phyloP scores from a whole-genome alignment of 768 basidiomycete genomes.

The Rhizopogon rudus region DNA sequence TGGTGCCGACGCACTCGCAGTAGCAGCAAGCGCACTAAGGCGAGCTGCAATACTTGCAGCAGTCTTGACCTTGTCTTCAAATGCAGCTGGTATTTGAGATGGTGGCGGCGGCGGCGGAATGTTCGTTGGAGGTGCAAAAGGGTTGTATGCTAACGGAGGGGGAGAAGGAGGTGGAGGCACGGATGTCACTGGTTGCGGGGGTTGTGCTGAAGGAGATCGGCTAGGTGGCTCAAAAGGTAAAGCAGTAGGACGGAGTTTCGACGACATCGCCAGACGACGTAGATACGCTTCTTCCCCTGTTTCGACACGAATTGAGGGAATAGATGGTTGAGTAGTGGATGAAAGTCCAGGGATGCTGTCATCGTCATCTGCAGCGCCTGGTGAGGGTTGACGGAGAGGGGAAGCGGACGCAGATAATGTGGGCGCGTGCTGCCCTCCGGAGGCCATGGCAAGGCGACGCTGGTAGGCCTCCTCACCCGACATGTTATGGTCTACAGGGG shows the following conservation, averaged over 20 bases:
- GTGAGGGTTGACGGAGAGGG: conserved; percentile 18
- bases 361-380: conserved; percentile 14
- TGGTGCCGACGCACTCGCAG: conserved; percentile 19
- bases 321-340: neutral
- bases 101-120: conserved; percentile 51
- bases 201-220: conserved; percentile 19
- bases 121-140: conserved; percentile 59
- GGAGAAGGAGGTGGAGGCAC: conserved; percentile 36
- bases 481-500: conserved; percentile 40
- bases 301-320: conserved; percentile 23
- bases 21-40: conserved; percentile 50
- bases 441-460: conserved; percentile 66
- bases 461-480: conserved; percentile 81
- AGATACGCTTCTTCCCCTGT: conserved; percentile 70
- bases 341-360: conserved; percentile 19
- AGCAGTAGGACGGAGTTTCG: conserved; percentile 25
- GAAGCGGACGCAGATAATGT: neutral
- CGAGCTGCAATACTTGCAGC: conserved; percentile 83
- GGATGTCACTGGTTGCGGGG: conserved; percentile 5
- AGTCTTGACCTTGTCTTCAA: conserved; percentile 68
- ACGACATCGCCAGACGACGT: conserved; percentile 55
- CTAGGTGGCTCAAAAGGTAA: conserved; percentile 23
- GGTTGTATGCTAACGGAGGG: conserved; percentile 59
- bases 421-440: conserved; percentile 14
- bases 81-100: conserved; percentile 28